A percentile compares a stretch with the other conserved stretches of the same genome.
Conservation (phyloP, 257 asterid genomes). For the Leonotis leonurus region DNA sequence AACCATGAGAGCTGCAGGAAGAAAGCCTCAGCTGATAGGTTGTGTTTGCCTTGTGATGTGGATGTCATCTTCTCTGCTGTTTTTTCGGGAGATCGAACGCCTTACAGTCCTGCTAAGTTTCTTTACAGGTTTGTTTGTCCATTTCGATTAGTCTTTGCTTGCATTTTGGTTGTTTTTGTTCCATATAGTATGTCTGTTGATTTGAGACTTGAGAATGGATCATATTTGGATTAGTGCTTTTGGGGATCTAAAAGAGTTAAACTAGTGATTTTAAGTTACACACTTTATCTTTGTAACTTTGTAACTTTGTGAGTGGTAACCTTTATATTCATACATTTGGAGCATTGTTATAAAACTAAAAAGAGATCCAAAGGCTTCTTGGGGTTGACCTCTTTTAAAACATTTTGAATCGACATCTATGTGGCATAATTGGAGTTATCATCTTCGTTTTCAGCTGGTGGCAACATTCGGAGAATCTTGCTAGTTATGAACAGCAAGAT, state of each 20-base stretch:
- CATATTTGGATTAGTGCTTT: not conserved
- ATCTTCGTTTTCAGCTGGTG: constrained; percentile 53
- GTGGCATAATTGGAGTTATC: not conserved
- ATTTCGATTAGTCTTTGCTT: constrained; percentile 4
- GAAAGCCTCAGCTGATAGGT: constrained; percentile 27
- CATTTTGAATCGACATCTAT: not conserved
- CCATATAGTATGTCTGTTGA: constrained; percentile 7
- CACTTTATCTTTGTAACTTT: not conserved
- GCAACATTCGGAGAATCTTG: constrained; percentile 66
- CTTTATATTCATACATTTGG: not conserved
- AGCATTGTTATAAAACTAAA: not conserved
- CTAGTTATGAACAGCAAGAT: constrained; percentile 63
- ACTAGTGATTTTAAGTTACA: not conserved
- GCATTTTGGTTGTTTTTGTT: not conserved
- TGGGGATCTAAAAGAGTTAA: not conserved
- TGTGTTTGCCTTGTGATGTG: constrained; percentile 67
- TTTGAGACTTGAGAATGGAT: not conserved
- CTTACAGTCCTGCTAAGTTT: constrained; percentile 67
- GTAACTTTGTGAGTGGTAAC: not conserved
- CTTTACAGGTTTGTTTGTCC: constrained; percentile 63
- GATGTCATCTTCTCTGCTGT: constrained; percentile 55
- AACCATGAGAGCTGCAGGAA: constrained; percentile 38
- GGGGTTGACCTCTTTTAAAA: not conserved
- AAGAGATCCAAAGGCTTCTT: not conserved
- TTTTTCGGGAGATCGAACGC: constrained; percentile 53